Evolutionary conservation across 2,329 filamentous ascomycete genomes (phyloP), one percentile per base, ranked within the genome.

Genomic region (Leptosphaerulina australis): DNA sequence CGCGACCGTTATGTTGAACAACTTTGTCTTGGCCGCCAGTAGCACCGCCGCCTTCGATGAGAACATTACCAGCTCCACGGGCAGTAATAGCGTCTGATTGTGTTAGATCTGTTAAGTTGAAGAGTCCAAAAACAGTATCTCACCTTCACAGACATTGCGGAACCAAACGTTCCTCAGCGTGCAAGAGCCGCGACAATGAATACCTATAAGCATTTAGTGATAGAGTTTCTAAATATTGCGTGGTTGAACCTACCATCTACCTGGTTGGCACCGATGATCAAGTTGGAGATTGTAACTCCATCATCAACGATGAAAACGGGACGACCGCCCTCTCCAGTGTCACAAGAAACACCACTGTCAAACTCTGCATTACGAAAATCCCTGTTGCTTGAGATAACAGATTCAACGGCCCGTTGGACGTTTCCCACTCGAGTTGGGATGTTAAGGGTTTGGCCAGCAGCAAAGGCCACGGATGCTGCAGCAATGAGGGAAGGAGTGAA

Each of bases 221-320:
- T 20, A 9, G 8, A 26, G n/a, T 21, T 30, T 11, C 28, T 4
- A 8, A 12, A 20, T n/a, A n/a, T n/a, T 12, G 6, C 3, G 10
- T 28, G 20, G 3, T 0, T n/a, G n/a, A 28, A 7, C 11, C 11
- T 72, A 50, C 77, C 77, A 59, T 80, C 78, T 4, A 72, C 67
- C 55, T 78, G 72, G 40, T 74, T 72, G 15, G 69, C 65, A 7
- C 78, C 77, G 39, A 80, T 79, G 62, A 80, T 79, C 61, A 77
- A 77, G 56, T 79, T 80, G 53, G 70, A 73, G 26, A 80, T 63
- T 18, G 73, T 75, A 12, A 74, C 78, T 9, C 77, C 78, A 21
- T 71, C 60, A 55, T 75, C 70, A 26, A 80, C 69, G 47, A 78
- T 72, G 69, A 80, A 80, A 59, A 79, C 76, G 24, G 77, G 37